Conservation (phyloP, 441 rosid species). For the Adansonia rubrostipa region DNA sequence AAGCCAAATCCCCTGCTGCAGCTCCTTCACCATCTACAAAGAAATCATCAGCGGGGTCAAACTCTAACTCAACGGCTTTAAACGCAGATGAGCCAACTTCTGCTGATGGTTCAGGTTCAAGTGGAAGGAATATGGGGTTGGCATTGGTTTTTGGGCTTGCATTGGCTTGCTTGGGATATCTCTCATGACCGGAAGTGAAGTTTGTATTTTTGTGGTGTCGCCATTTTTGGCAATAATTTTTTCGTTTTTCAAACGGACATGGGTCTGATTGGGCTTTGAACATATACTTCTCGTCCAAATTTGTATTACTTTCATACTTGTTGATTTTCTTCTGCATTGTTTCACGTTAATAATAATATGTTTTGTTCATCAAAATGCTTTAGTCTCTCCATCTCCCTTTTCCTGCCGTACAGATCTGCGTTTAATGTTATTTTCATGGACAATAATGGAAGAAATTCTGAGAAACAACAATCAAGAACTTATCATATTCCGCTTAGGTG, state of each 20-base stretch:
- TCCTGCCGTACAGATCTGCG: background rate
- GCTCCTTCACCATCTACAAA: conserved; percentile 15
- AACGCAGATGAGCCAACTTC: conserved; percentile 36
- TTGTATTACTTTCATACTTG: background rate
- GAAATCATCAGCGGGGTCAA: conserved; percentile 12
- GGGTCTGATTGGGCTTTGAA: conserved; percentile 18
- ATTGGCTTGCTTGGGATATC: conserved; percentile 42
- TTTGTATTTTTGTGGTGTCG: background rate
- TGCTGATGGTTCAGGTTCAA: conserved; percentile 12
- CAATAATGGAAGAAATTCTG: background rate
- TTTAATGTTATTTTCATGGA: background rate
- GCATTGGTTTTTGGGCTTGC: conserved; percentile 40
- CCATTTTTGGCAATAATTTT: background rate
- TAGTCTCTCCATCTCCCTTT: background rate
- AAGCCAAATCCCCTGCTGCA: conserved; percentile 39
- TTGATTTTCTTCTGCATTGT: conserved; percentile 5
- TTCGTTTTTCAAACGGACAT: background rate
- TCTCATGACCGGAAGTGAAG: conserved; percentile 32
- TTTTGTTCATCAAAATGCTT: background rate
- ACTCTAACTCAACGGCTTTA: background rate
- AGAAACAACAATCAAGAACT: background rate
- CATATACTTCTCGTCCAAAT: background rate
- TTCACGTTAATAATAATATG: conserved; percentile 15
- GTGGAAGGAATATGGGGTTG: conserved; percentile 30
- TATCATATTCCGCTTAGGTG: background rate